phyloP scores from a whole-genome alignment of 1,284 basidiomycete genomes.

The Bondarzewia mesenterica region DNA sequence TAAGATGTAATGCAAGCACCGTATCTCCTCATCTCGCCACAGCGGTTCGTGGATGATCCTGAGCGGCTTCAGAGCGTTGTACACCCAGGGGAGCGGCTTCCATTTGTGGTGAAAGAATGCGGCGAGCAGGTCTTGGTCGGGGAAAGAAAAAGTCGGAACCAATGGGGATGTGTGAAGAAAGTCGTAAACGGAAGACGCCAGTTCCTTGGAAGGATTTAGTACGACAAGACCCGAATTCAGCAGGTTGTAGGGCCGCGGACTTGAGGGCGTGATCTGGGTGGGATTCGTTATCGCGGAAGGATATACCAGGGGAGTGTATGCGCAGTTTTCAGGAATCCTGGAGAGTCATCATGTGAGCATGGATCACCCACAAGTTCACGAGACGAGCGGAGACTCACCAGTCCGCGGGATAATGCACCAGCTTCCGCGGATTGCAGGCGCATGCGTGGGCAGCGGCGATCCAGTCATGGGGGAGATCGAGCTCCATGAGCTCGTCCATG shows the following conservation, averaged over 20 bases:
- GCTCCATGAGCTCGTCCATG: slow-evolving; percentile 88
- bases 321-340: slow-evolving; percentile 88
- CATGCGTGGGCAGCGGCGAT: slow-evolving; percentile 89
- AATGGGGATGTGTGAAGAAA: slow-evolving; percentile 65
- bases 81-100: slow-evolving; percentile 72
- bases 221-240: slow-evolving; percentile 90
- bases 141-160: slow-evolving; percentile 70
- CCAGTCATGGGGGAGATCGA: slow-evolving; percentile 57
- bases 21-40: slow-evolving; percentile 76
- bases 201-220: slow-evolving; percentile 62
- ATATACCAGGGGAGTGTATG: slow-evolving; percentile 57
- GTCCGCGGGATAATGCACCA: slow-evolving; percentile 80
- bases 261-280: slow-evolving; percentile 36
- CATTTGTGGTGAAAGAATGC: slow-evolving; percentile 72
- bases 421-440: slow-evolving; percentile 85
- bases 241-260: slow-evolving; percentile 67
- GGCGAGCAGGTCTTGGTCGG: slow-evolving; percentile 90
- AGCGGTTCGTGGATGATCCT: slow-evolving; percentile 56
- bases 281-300: slow-evolving; percentile 41
- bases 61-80: slow-evolving; percentile 83
- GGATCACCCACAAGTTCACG: too few species aligned
- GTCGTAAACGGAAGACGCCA: slow-evolving; percentile 44
- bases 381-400: slow-evolving; percentile 51
- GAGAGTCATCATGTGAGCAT: background rate
- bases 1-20: slow-evolving; percentile 70